These are phyloP conservation scores for Leccinum aurantiacum DNA, from an alignment of 768 basidiomycete genomes.

Conservation along the genomic window DNA sequence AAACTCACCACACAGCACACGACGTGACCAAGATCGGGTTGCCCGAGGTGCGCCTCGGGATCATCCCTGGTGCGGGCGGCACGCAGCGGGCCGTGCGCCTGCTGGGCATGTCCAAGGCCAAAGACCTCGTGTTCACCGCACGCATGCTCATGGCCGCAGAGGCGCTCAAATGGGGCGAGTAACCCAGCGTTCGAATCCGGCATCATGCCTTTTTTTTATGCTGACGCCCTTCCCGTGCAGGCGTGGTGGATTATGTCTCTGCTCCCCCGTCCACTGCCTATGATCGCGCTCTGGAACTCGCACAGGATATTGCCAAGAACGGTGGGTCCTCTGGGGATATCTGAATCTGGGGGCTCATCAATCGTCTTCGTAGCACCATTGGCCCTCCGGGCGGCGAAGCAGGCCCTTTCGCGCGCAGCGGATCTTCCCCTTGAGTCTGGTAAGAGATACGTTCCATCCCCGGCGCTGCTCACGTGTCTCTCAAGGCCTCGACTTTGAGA, in stretches of 20 bases:
- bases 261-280: slow-evolving; percentile 56
- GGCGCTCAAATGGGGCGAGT: slow-evolving; percentile 68
- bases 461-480: slow-evolving; percentile 1
- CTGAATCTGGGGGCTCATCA: background rate
- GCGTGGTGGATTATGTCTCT: slow-evolving; percentile 82
- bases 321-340: slow-evolving; percentile 41
- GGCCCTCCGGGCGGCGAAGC: slow-evolving; percentile 85
- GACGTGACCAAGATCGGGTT: slow-evolving; percentile 83
- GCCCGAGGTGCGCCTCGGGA: slow-evolving; percentile 76
- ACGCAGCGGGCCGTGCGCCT: slow-evolving; percentile 81
- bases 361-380: slow-evolving; percentile 60
- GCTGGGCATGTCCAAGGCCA: slow-evolving; percentile 76
- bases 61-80: slow-evolving; percentile 90
- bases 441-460: slow-evolving; percentile 16
- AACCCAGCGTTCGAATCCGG: background rate
- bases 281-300: slow-evolving; percentile 70
- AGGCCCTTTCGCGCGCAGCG: slow-evolving; percentile 77
- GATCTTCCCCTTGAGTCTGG: slow-evolving; percentile 79
- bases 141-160: slow-evolving; percentile 64
- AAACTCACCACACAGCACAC: slow-evolving; percentile 43
- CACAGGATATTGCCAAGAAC: slow-evolving; percentile 61
- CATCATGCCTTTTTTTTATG: background rate
- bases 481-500: slow-evolving; percentile 90
- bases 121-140: slow-evolving; percentile 84
- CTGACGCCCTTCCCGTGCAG: slow-evolving; percentile 38